Percentiles rank a stretch among this genome's conserved stretches.
Conservation (phyloP, 2,329 filamentous ascomycete species). For the Pseudocercospora eumusae region DNA sequence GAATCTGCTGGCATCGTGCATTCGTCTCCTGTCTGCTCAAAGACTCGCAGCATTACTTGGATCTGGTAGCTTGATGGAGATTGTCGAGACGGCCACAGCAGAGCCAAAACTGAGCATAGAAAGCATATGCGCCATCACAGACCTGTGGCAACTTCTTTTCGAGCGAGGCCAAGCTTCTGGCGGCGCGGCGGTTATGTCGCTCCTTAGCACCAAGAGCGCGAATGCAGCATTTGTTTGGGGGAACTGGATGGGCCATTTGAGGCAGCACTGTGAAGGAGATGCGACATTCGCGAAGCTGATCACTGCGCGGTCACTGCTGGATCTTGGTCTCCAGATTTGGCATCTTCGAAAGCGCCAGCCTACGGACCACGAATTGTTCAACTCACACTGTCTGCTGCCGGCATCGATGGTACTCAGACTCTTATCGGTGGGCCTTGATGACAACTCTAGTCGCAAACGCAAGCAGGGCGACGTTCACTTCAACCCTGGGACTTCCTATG, state of each 20-base stretch:
- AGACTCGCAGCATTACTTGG: conserved; percentile 70
- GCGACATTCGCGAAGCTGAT: not conserved
- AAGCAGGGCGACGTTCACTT: conserved; percentile 19
- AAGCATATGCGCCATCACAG: conserved; percentile 18
- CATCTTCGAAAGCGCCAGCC: conserved; percentile 27
- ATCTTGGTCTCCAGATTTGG: conserved; percentile 35
- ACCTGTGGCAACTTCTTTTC: conserved; percentile 24
- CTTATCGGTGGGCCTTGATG: not conserved
- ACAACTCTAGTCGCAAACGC: conserved; percentile 24
- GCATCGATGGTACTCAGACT: conserved; percentile 25
- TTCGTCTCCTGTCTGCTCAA: conserved; percentile 67
- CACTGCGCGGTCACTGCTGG: conserved; percentile 13
- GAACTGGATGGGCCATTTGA: conserved; percentile 29
- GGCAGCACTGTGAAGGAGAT: conserved; percentile 6
- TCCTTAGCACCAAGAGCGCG: conserved; percentile 26
- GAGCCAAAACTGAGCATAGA: conserved; percentile 9
- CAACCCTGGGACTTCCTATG: not conserved
- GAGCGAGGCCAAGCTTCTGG: conserved; percentile 23
- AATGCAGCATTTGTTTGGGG: conserved; percentile 32
- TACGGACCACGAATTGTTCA: conserved; percentile 34
- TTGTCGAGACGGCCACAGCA: conserved; percentile 61
- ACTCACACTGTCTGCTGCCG: conserved; percentile 31
- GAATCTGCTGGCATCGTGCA: conserved; percentile 62
- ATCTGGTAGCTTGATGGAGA: conserved; percentile 66
- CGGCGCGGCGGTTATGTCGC: conserved; percentile 30